Conservation (phyloP, 2,329 filamentous ascomycete species). For the Alternaria infectoria region DNA sequence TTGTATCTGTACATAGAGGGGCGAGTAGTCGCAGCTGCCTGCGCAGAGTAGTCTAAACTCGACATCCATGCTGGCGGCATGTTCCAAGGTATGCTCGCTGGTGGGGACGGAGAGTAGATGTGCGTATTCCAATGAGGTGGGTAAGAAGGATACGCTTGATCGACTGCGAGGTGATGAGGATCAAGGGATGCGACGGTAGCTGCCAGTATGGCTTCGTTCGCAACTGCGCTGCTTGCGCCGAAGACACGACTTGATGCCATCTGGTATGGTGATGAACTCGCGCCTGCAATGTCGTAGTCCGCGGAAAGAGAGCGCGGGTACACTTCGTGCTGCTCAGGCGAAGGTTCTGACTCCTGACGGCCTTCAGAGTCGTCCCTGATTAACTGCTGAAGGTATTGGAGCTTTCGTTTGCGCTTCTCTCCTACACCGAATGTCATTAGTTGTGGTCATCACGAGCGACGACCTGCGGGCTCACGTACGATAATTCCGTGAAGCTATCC, state of each 20-base stretch:
- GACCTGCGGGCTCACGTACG: slow-evolving; percentile 23
- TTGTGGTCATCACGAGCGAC: not conserved
- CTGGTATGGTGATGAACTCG: slow-evolving; percentile 9
- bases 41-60: slow-evolving; percentile 14
- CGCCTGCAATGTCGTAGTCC: slow-evolving; percentile 16
- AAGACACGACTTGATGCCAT: slow-evolving; percentile 18
- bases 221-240: slow-evolving; percentile 12
- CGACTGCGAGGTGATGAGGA: slow-evolving; percentile 10
- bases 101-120: slow-evolving; percentile 22
- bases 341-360: slow-evolving; percentile 16
- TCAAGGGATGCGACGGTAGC: slow-evolving; percentile 19
- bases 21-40: slow-evolving; percentile 9
- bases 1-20: slow-evolving; percentile 20
- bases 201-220: slow-evolving; percentile 13
- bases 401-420: slow-evolving; percentile 47
- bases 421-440: slow-evolving; percentile 27
- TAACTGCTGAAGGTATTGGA: slow-evolving; percentile 45
- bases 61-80: slow-evolving; percentile 25
- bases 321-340: slow-evolving; percentile 18
- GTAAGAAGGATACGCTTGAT: slow-evolving; percentile 20
- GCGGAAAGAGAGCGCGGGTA: slow-evolving; percentile 25
- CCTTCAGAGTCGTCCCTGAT: slow-evolving; percentile 31
- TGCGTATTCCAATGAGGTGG: slow-evolving; percentile 22
- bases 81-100: slow-evolving; percentile 26
- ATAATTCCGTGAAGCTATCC: slow-evolving; percentile 48